Base-by-base conservation (phyloP, 106 monocot genomes). In the Dioscorea dumetorum region DNA sequence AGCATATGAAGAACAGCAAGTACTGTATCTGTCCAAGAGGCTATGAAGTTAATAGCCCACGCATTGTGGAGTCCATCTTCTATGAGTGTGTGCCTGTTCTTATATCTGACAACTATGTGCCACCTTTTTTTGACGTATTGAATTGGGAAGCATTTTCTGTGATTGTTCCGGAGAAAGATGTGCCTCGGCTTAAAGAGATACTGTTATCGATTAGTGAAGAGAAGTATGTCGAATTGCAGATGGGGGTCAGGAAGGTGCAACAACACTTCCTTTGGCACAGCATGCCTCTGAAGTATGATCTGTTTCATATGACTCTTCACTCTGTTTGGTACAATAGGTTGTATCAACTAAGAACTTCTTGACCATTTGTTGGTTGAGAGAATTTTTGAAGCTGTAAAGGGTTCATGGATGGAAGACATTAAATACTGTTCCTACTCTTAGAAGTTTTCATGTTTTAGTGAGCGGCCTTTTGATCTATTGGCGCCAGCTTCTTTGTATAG, bases 11-110 rank as follows among this genome's bases (percentile, higher is more conserved):
- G 70, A 72, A 82, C 1, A 97, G 91, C 77, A 88, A 81, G 69
- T 97, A 76, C 59, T 97, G 97, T 74, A 75, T 97, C 24, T 97
- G 97, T 70, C 97, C 97, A 0, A 88, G 84, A 89, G 91, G 97
- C 5, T 92, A 80, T 35, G 91, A 92, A 71, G 89, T 97, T 8
- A 97, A 97, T 74, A 97, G 97, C 58, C 97, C 97, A 0, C 80
- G 91, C 63, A 89, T 97, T 12, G 89, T 92, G 19, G 97, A 97
- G 76, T 88, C 97, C 4, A 82, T 97, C 20, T 89, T 89, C 61
- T 83, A 86, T 17, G 91, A 86, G 24, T 97, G 97, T 68, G 97
- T 97, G 51, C 97, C 97, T 0, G 91, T 97, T 22, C 87, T 97
- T 28, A 68, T 57, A 13, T 53, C 53, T 3, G 68, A 68, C 24